A percentile compares a stretch with the other conserved stretches of the same genome.
Evolutionary conservation across 306 rosid genomes (phyloP).

Genomic region (Dalbergia cochinchinensis): DNA sequence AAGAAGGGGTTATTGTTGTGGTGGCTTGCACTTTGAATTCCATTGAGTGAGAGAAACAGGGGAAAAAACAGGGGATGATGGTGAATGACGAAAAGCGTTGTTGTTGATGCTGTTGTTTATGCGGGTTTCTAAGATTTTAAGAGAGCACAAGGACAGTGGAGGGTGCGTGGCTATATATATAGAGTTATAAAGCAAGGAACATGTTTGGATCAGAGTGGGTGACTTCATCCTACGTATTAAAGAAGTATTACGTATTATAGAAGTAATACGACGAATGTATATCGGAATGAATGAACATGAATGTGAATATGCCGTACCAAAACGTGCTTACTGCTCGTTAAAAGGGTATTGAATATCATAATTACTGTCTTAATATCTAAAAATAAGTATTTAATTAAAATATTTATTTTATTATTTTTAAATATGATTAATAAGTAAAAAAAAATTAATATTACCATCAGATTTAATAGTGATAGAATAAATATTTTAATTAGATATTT

Average conservation of each 20-base stretch:
- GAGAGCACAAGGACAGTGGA: not conserved
- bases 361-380: too few species aligned
- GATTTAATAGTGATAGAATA: too few species aligned
- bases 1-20: constrained; percentile 17
- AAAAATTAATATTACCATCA: too few species aligned
- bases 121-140: not conserved
- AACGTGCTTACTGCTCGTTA: not conserved
- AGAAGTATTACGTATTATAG: constrained; percentile 41
- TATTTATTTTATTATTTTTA: too few species aligned
- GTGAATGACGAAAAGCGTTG: too few species aligned
- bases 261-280: constrained; percentile 16
- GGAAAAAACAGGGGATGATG: too few species aligned
- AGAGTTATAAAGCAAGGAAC: constrained; percentile 7
- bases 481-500: too few species aligned
- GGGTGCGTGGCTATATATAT: constrained; percentile 37
- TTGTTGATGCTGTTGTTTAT: too few species aligned
- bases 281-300: not conserved
- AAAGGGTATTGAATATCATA: too few species aligned
- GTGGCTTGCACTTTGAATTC: constrained; percentile 53
- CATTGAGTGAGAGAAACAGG: constrained; percentile 43
- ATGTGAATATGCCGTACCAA: not conserved
- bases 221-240: constrained; percentile 48
- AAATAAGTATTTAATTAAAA: too few species aligned
- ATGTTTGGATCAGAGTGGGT: constrained; percentile 36
- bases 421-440: too few species aligned